Base-by-base conservation (phyloP, 2,329 filamentous ascomycete species). In the Thermoascus crustaceus region DNA sequence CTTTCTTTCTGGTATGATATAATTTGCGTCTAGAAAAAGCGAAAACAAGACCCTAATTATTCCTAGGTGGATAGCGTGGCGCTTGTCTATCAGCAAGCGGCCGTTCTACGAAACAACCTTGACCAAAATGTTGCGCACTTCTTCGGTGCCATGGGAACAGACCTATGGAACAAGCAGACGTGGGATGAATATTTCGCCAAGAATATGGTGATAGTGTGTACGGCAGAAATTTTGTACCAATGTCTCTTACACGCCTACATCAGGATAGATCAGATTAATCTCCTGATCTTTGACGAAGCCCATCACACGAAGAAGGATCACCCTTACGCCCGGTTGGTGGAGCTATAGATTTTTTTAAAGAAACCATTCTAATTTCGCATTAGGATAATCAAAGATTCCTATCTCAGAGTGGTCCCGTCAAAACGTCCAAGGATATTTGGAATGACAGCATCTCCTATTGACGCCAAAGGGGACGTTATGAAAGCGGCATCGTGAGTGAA, bases 231-330 rank as follows among this genome's bases (percentile, higher is more conserved):
- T 3, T 69, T 96, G 4, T 72, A 82, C 22, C 77, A 85, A 42
- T 86, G 82, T 47, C 72, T 98, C 2, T 74, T 80, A 44, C 82
- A 82, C 49, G 81, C 82, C 0, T 93, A 86, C 58, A 73, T 95
- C 40, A 73, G 61, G 7, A 94, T 98, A 66, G 67, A 76, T 11
- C 76, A 83, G 47, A 86, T 96, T 57, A 96, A 89, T 51, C 72
- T 98, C 1, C 68, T 98, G 23, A 79, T 96, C 40, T 94, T 98
- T 46, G 91, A 98, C 51, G 91, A 98, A 60, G 91, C 88, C 4
- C 91, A 98, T 51, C 91, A 96, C 53, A 79, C 89, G 0, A 98
- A 98, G 62, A 93, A 89, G 57, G 83, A 87, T 34, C 91, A 98
- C 51, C 74, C 85, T 0, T 98, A 94, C 53, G 85, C 89, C 13